Evolutionary conservation across 169 alveolate species (phyloP), one percentile per base, ranked within the genome.

Genomic region (Cryptosporidium andersoni): DNA sequence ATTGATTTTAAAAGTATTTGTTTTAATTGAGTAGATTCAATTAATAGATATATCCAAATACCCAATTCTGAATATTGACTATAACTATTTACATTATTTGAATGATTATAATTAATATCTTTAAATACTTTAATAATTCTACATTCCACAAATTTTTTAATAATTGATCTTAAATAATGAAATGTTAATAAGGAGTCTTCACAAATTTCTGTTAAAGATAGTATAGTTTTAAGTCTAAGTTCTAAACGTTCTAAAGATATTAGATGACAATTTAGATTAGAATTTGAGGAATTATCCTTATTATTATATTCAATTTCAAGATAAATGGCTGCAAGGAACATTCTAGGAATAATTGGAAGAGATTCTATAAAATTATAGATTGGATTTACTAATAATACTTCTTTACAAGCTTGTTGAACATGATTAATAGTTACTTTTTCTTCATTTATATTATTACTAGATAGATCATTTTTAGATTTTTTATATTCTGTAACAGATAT

Each of bases 391-490:
- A 74, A 48, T 12, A 74, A 37, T 14, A 74, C 85, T 5, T 74
- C 85, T 43, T 42, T 74, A 37, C 67, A 74, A 16, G 85, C 85
- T 9, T 62, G 62, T 47, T 74, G 85, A 36, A 74, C 68, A 43
- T 74, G 85, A 11, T 52, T 37, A 12, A 74, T 74, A 25, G 55
- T 66, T 12, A 74, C 74, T 60, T 74, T 56, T 14, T 43, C 8
- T 60, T 53, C 39, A n/a, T 36, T 66, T 12, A 12, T 40, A 42
- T 5, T 4, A n/a, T 53, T 66, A 40, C 55, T 11, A 47, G 6
- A 8, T 47, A 4, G 4, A 1, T 53, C 36, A 39, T 51, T 52
- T 16, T 25, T 14, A 40, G 14, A n/a, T 64, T 16, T 42, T 7
- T 66, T 64, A 52, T 45, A 66, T 51, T 66, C 81, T 5, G 25